Evolutionary conservation across 148 eudicot genomes (phyloP).

Genomic region (Arctostaphylos glauca): DNA sequence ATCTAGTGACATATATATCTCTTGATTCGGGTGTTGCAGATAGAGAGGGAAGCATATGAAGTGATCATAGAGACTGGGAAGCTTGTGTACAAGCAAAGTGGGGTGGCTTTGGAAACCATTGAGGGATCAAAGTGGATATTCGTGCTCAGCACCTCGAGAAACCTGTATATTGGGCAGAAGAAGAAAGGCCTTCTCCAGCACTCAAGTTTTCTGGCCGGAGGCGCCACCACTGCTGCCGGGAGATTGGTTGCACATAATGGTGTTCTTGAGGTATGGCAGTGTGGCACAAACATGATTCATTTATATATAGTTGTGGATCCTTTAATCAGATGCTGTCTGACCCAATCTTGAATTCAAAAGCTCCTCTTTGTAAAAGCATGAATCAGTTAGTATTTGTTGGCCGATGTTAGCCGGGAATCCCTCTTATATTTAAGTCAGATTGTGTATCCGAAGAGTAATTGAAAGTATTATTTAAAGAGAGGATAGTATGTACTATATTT

Average conservation of each 20-base stretch:
- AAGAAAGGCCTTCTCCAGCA: constrained; percentile 37
- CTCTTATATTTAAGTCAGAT: too few relatives aligned
- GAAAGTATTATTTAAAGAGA: too few relatives aligned
- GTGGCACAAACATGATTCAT: not conserved
- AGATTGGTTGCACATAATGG: constrained; percentile 34
- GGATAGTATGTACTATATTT: too few relatives aligned
- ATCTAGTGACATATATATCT: not conserved
- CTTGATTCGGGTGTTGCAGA: constrained; percentile 9
- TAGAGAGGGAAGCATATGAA: constrained; percentile 34
- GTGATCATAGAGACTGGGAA: constrained; percentile 30
- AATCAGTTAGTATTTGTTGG: too few relatives aligned
- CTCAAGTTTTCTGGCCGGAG: constrained; percentile 39
- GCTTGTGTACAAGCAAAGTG: constrained; percentile 22
- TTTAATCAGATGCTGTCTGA: too few relatives aligned
- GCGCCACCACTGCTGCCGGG: constrained; percentile 30
- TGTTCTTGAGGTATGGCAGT: constrained; percentile 22
- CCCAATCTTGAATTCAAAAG: too few relatives aligned
- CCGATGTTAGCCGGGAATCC: too few relatives aligned
- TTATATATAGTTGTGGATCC: not conserved
- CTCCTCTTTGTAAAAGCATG: too few relatives aligned
- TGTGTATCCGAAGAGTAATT: too few relatives aligned
- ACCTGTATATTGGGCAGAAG: constrained; percentile 36
- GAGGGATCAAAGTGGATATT: constrained; percentile 37
- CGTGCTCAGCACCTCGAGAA: constrained; percentile 32
- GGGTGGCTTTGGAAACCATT: constrained; percentile 18